Conservation (phyloP, 2,329 filamentous ascomycete species). For the Nigrospora oryzae region DNA sequence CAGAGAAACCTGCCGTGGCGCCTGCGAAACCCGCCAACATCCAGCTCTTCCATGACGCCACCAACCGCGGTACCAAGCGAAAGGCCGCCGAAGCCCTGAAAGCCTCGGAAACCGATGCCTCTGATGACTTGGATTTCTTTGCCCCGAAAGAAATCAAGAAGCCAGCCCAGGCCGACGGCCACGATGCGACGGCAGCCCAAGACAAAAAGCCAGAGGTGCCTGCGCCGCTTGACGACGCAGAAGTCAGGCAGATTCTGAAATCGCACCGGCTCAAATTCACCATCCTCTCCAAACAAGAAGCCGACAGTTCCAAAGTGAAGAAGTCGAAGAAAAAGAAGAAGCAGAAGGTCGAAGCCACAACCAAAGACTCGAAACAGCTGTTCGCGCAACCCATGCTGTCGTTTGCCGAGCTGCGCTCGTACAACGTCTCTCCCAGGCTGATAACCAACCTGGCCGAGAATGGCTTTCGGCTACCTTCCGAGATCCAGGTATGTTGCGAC, state of each 20-base stretch:
- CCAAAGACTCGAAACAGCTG: slow-evolving; percentile 50
- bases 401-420: slow-evolving; percentile 67
- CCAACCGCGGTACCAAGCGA: slow-evolving; percentile 40
- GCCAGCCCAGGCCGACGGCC: slow-evolving; percentile 10
- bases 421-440: slow-evolving; percentile 65
- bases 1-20: slow-evolving; percentile 19
- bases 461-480: slow-evolving; percentile 80
- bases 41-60: slow-evolving; percentile 57
- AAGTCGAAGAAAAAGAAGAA: slow-evolving; percentile 50
- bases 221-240: slow-evolving; percentile 52
- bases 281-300: slow-evolving; percentile 49
- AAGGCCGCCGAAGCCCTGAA: slow-evolving; percentile 37
- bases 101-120: slow-evolving; percentile 21
- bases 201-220: slow-evolving; percentile 16
- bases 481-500: slow-evolving; percentile 48
- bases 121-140: slow-evolving; percentile 50
- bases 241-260: slow-evolving; percentile 66
- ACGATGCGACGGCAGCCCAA: background rate
- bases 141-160: slow-evolving; percentile 32
- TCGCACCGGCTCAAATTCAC: slow-evolving; percentile 81
- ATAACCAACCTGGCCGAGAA: slow-evolving; percentile 75
- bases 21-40: slow-evolving; percentile 48
- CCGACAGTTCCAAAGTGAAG: slow-evolving; percentile 35
- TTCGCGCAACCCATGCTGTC: slow-evolving; percentile 72
- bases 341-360: slow-evolving; percentile 31